Evolutionary conservation across 805 yeast species (phyloP), one percentile per base, ranked within the genome.

Genomic region (Candida succiphila): DNA sequence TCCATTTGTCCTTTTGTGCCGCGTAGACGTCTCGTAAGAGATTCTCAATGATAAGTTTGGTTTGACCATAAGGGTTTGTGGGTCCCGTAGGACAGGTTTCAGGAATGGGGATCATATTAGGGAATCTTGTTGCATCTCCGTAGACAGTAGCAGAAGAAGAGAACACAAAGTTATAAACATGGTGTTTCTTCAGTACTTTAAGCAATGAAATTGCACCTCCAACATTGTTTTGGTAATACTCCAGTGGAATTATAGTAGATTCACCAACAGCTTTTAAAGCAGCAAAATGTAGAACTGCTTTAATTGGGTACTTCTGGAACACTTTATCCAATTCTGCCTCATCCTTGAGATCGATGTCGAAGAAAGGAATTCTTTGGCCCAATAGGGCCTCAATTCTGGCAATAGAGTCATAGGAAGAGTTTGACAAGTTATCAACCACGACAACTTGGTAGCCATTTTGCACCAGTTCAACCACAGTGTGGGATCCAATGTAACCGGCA

Each of bases 401-500:
- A 36, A 81, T 62, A 2, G 87, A 74, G 41, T 78, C 85, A 43
- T 67, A 67, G 26, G 77, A 68, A 2, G 92, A 77, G 47, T 79
- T 83, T 46, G 65, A 58, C 37, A 79, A 60, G 52, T 78, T 78
- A 54, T 83, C 94, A 17, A 78, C 73, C 29, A 83, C 69, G n/a
- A 83, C 76, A 22, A 81, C 85, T 20, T 77, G 67, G 46, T 75
- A 69, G 18, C 84, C 85, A 33, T 70, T 64, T 38, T 69, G 66
- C 32, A 77, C 51, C 34, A 78, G 64, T 45, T 74, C 81, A 31
- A 75, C 72, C 14, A 70, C 83, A 1, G 89, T 78, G 51, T 83
- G 92, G 8, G 89, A 78, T 18, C 92, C 94, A 48, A 84, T 81
- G 57, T 83, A 83, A 16, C 94, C 92, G 19, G 89, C 84, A 31